phyloP scores from a whole-genome alignment of 2,329 filamentous ascomycete genomes.

The Mycogone perniciosa region DNA sequence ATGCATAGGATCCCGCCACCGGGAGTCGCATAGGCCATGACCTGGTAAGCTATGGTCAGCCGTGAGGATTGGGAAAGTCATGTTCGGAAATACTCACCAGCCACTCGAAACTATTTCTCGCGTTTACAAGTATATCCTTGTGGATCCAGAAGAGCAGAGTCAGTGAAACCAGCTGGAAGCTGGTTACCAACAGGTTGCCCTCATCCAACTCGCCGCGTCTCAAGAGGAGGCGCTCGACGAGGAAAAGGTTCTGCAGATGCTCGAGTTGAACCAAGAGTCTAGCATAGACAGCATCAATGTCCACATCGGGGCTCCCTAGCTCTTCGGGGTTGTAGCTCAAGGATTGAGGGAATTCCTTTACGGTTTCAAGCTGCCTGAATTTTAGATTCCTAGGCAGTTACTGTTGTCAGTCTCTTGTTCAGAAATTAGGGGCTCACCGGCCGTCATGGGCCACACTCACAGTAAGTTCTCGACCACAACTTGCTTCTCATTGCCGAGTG shows the following conservation, averaged over 20 bases:
- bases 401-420: background rate
- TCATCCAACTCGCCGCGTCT: constrained; percentile 34
- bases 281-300: constrained; percentile 31
- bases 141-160: constrained; percentile 45
- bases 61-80: background rate
- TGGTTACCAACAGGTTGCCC: constrained; percentile 36
- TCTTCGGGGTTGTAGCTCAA: constrained; percentile 34
- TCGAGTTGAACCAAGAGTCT: constrained; percentile 43
- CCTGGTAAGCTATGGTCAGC: constrained; percentile 21
- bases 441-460: constrained; percentile 12
- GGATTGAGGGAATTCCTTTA: constrained; percentile 23
- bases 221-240: constrained; percentile 50
- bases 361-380: background rate
- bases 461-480: constrained; percentile 15
- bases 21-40: constrained; percentile 45
- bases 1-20: constrained; percentile 45
- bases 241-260: constrained; percentile 51
- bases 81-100: constrained; percentile 29
- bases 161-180: constrained; percentile 41
- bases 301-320: constrained; percentile 26
- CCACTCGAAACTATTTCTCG: constrained; percentile 43
- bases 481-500: constrained; percentile 31
- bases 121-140: constrained; percentile 36
- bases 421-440: background rate
- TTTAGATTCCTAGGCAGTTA: constrained; percentile 1